These are phyloP conservation scores for Aspergillus ustus DNA, from an alignment of 2,329 filamentous ascomycete genomes.

Conservation along the genomic window DNA sequence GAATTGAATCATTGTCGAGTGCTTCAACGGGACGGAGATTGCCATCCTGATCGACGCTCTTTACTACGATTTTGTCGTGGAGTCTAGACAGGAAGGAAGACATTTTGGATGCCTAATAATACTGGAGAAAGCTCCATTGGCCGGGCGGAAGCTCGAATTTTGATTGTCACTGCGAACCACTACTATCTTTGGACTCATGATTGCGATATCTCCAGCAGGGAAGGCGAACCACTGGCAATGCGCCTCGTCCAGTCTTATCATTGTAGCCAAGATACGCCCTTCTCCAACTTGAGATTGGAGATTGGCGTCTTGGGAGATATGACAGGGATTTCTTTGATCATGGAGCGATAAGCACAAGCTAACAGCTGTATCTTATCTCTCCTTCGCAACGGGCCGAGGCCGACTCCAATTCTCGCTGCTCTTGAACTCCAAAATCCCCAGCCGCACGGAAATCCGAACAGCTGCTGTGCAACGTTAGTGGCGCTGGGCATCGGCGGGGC, in stretches of 20 bases:
- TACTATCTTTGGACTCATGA: background rate
- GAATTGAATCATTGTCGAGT: slow-evolving; percentile 49
- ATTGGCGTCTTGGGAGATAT: background rate
- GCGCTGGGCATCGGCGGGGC: background rate
- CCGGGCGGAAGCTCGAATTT: background rate
- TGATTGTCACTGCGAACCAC: background rate
- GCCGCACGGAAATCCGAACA: background rate
- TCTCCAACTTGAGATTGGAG: background rate
- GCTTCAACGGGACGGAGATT: slow-evolving; percentile 17
- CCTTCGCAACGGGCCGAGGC: background rate
- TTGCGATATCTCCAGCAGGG: background rate
- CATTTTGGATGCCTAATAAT: background rate
- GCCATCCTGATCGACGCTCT: slow-evolving; percentile 25
- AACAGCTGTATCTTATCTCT: background rate
- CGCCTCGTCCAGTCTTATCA: background rate
- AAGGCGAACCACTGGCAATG: background rate
- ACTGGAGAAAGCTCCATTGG: background rate
- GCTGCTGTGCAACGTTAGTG: background rate
- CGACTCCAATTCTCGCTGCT: background rate
- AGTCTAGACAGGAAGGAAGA: slow-evolving; percentile 12
- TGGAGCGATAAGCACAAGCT: background rate
- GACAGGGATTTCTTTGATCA: background rate
- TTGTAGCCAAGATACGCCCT: background rate
- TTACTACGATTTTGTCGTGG: slow-evolving; percentile 25
- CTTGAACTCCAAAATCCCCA: background rate